Evolutionary conservation across 345 rosid genomes (phyloP).

Genomic region (Syzygium oleosum): DNA sequence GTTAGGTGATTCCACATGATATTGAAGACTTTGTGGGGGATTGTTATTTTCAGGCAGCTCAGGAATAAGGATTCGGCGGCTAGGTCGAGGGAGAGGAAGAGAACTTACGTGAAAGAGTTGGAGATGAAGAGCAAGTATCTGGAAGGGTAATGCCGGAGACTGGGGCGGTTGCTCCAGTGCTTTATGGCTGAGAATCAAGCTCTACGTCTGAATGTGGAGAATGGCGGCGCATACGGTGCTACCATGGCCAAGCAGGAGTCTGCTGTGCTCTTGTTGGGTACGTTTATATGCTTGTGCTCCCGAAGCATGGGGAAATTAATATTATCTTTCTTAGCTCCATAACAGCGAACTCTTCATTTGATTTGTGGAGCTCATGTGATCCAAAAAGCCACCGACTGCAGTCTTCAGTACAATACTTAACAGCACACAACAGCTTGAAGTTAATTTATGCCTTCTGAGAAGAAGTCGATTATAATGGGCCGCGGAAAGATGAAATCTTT

Average conservation of each 20-base stretch:
- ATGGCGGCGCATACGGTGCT: constrained; percentile 39
- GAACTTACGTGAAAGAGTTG: constrained; percentile 56
- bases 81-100: constrained; percentile 90
- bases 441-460: not conserved
- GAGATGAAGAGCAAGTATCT: constrained; percentile 75
- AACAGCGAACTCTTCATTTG: not conserved
- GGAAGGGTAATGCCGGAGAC: constrained; percentile 76
- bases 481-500: not conserved
- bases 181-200: constrained; percentile 70
- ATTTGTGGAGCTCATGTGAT: not conserved
- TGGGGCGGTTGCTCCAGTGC: constrained; percentile 72
- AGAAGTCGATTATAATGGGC: not conserved
- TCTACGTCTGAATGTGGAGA: constrained; percentile 54
- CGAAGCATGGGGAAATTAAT: not conserved
- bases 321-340: not conserved
- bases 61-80: constrained; percentile 90
- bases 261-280: not conserved
- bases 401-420: not conserved
- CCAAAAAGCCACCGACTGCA: not conserved
- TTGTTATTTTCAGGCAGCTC: constrained; percentile 47
- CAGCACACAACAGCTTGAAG: not conserved
- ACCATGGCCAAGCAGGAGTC: constrained; percentile 65
- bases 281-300: not conserved
- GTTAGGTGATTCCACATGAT: not conserved
- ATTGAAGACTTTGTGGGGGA: not conserved